Evolutionary conservation across 2,329 filamentous ascomycete genomes (phyloP).

Genomic region (Chrysoporthe puriensis): DNA sequence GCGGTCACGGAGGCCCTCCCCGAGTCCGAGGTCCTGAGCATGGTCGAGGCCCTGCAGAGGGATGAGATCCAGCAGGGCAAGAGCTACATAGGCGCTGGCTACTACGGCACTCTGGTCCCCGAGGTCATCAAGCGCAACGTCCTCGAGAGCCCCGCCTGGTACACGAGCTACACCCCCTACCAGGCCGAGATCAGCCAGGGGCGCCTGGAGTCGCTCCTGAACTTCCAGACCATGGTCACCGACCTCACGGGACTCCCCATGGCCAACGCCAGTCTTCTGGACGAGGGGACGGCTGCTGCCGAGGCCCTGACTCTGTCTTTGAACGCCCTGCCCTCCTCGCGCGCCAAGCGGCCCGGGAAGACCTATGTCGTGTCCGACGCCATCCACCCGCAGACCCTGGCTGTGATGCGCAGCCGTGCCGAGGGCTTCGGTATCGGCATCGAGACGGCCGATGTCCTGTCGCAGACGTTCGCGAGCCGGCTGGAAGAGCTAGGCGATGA

Average conservation of each 20-base stretch:
- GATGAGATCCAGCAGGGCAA: constrained; percentile 47
- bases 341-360: constrained; percentile 76
- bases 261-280: constrained; percentile 86
- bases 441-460: constrained; percentile 71
- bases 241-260: constrained; percentile 87
- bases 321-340: constrained; percentile 71
- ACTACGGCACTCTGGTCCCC: constrained; percentile 84
- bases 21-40: constrained; percentile 62
- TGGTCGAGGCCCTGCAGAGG: constrained; percentile 38
- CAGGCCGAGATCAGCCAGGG: constrained; percentile 98
- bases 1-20: constrained; percentile 49
- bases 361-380: constrained; percentile 82
- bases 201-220: constrained; percentile 85
- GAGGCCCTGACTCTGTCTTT: constrained; percentile 95
- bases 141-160: constrained; percentile 92
- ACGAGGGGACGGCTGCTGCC: constrained; percentile 89
- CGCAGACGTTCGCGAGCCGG: constrained; percentile 60
- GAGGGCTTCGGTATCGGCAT: constrained; percentile 90
- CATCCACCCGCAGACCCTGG: constrained; percentile 83
- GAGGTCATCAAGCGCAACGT: constrained; percentile 92
- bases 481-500: constrained; percentile 78
- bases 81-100: constrained; percentile 85
- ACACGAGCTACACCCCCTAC: constrained; percentile 97
- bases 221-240: constrained; percentile 92
- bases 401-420: constrained; percentile 81